phyloP scores from a whole-genome alignment of 495 filamentous ascomycete species.

The Lindgomyces ingoldianus region DNA sequence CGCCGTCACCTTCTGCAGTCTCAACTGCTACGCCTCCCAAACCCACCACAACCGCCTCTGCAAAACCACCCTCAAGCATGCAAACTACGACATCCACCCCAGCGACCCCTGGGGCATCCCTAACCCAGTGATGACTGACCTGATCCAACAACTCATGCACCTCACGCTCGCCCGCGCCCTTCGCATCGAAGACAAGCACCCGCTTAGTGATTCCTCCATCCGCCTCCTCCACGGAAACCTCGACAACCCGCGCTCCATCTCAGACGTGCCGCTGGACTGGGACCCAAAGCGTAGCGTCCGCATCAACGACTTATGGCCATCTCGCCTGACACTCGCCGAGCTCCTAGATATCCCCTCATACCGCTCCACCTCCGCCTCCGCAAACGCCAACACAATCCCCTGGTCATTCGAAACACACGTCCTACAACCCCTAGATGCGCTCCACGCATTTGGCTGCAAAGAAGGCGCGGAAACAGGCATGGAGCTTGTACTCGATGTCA shows the following conservation, averaged over 20 bases:
- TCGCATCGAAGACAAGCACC: background rate
- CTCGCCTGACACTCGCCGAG: too few relatives aligned
- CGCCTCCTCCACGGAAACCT: background rate
- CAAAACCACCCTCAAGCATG: too few relatives aligned
- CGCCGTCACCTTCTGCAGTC: too few relatives aligned
- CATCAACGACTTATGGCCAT: background rate
- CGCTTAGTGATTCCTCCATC: background rate
- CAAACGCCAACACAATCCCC: too few relatives aligned
- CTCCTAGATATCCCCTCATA: too few relatives aligned
- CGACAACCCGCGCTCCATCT: background rate
- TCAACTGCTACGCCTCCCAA: too few relatives aligned
- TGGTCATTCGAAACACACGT: constrained; percentile 21
- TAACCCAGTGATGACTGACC: background rate
- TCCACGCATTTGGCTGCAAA: constrained; percentile 2
- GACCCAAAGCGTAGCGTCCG: background rate
- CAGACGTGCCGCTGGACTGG: too few relatives aligned
- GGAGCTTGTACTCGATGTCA: constrained; percentile 15
- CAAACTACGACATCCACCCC: background rate
- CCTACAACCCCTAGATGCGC: constrained; percentile 25
- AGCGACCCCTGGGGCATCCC: background rate
- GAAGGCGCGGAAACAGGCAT: background rate
- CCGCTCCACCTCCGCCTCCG: too few relatives aligned
- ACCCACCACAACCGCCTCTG: too few relatives aligned
- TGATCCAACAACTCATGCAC: background rate
- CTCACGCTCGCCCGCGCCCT: background rate